Evolutionary conservation across 306 rosid species (phyloP).

Genomic region (Canavalia gladiata): DNA sequence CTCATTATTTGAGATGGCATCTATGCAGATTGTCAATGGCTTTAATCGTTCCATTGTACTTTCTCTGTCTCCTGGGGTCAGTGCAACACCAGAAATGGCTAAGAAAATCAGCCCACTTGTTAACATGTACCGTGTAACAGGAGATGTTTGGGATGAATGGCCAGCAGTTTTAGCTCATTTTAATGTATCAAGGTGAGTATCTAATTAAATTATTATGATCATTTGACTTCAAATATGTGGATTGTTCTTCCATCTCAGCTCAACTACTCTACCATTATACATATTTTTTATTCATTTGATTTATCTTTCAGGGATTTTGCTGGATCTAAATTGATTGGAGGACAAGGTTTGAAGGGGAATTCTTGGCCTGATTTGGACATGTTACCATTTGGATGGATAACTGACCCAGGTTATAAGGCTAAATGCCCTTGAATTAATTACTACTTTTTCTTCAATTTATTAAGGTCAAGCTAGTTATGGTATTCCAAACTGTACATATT

Average conservation of each 20-base stretch:
- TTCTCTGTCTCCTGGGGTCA: constrained; percentile 82
- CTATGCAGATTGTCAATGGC: constrained; percentile 64
- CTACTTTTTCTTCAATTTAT: background rate
- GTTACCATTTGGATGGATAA: constrained; percentile 84
- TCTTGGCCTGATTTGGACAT: constrained; percentile 91
- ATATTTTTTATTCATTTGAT: constrained; percentile 5
- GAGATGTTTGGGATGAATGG: constrained; percentile 90
- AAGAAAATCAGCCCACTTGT: constrained; percentile 56
- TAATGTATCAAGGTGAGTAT: constrained; percentile 63
- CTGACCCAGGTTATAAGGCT: constrained; percentile 67
- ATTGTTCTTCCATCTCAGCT: background rate
- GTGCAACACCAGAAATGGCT: constrained; percentile 73
- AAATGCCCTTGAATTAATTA: background rate
- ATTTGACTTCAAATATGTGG: constrained; percentile 1
- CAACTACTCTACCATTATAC: background rate
- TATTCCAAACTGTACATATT: background rate
- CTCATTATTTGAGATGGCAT: background rate
- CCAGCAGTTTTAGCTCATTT: constrained; percentile 65
- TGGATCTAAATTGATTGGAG: constrained; percentile 66
- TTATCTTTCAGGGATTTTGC: constrained; percentile 65
- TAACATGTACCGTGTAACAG: constrained; percentile 75
- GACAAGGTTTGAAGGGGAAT: constrained; percentile 63
- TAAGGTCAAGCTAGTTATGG: background rate
- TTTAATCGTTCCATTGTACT: constrained; percentile 54
- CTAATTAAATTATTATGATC: background rate